Evolutionary conservation across 129 eudicot genomes (phyloP), one percentile per base, ranked within the genome.

Genomic region (Flaveria trinervia): DNA sequence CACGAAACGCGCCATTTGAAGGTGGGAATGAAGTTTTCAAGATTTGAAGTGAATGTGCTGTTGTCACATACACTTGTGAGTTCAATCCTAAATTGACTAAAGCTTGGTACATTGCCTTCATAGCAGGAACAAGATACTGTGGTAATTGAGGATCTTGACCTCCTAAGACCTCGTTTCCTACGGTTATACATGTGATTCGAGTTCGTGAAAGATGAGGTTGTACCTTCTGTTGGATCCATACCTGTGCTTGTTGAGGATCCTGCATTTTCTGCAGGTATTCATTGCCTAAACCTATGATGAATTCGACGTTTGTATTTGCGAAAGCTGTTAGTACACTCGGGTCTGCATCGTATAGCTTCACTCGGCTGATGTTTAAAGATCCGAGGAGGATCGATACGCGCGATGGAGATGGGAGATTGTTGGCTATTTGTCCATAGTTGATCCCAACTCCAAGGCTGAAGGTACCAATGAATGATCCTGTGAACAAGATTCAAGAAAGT

Each of bases 351-450:
- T 93, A 93, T 59, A 93, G 91, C 23, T 90, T 93, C 9, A 93
- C 97, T 70, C 97, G 78, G 78, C 73, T 88, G 61, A 93, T 80
- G 83, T 86, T 87, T 48, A 93, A 83, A 18, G 98, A 93, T 62
- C 56, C 70, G 50, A 93, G 88, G 28, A 93, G 92, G 14, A 15
- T 30, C 3, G 89, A 77, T 1, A 93, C 98, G 2, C 91, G 90
- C 0, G 88, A 71, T 3, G 92, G 97, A 13, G 98, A 28, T 11
- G 98, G 98, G 62, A 93, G 96, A 78, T 93, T 90, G 78, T 90
- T 84, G 51, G 91, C 98, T 20, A 93, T 90, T 68, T 90, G 97
- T 12, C 98, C 98, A 62, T 93, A 93, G 75, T 93, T 93, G n/a
- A 93, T 91, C 79, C 98, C 98, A 23, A 93, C 84, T 71, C 96